These are phyloP conservation scores for Davidsoniella eucalypti DNA, from an alignment of 2,329 filamentous ascomycete genomes.

Conservation along the genomic window DNA sequence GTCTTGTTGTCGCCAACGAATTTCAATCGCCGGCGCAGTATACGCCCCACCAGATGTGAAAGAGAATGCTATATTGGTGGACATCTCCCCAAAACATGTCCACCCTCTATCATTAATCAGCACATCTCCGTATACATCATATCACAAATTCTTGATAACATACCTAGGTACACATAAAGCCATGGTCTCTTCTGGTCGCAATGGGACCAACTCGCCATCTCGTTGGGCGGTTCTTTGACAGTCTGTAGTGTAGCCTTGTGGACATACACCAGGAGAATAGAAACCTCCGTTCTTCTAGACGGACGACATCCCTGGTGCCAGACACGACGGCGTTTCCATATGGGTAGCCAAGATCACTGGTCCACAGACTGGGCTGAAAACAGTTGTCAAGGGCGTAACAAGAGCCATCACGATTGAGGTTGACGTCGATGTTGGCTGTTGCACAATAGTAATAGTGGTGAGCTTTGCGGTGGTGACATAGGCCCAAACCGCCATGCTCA, in stretches of 20 bases:
- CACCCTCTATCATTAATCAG: conserved; percentile 2
- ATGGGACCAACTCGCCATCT: conserved; percentile 14
- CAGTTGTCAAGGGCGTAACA: conserved; percentile 8
- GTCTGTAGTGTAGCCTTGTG: conserved; percentile 17
- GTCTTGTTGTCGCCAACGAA: conserved; percentile 17
- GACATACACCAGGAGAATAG: conserved; percentile 20
- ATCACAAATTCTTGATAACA: conserved; percentile 7
- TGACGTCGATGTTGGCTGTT: background rate
- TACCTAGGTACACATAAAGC: conserved; percentile 18
- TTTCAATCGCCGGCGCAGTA: conserved; percentile 19
- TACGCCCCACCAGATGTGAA: conserved; percentile 15
- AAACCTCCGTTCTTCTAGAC: conserved; percentile 18
- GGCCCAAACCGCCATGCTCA: background rate
- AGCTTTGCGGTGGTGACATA: background rate
- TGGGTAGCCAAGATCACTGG: conserved; percentile 3
- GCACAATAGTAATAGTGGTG: conserved; percentile 3
- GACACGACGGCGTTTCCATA: conserved; percentile 6
- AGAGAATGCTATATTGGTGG: conserved; percentile 16
- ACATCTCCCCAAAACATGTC: conserved; percentile 13
- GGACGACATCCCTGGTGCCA: conserved; percentile 9
- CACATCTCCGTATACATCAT: background rate
- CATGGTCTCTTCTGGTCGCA: conserved; percentile 17
- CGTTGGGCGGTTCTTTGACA: conserved; percentile 16
- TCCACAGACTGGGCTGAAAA: conserved; percentile 9
- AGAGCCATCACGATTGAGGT: background rate